Conservation (phyloP, 345 rosid species). For the Triadica sebifera region DNA sequence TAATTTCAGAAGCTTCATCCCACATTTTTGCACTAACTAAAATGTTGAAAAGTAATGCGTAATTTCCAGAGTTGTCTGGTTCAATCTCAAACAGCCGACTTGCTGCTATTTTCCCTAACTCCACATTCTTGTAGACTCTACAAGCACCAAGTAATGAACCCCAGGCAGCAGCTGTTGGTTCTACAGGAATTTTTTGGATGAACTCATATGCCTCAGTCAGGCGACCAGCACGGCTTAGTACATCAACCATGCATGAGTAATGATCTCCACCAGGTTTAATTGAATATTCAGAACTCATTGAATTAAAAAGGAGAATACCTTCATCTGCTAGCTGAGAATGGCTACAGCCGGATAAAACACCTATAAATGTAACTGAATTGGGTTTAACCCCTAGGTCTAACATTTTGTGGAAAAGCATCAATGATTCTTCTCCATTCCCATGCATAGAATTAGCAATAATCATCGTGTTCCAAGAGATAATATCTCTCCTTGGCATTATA, state of each 20-base stretch:
- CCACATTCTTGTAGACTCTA: conserved; percentile 38
- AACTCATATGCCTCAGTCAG: conserved; percentile 43
- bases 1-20: conserved; percentile 38
- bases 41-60: conserved; percentile 36
- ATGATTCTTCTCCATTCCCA: conserved; percentile 38
- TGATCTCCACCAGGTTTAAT: conserved; percentile 39
- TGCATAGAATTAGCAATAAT: conserved; percentile 39
- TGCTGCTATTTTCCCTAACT: conserved; percentile 36
- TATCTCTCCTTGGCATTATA: conserved; percentile 29
- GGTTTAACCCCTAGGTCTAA: conserved; percentile 26
- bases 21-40: conserved; percentile 35
- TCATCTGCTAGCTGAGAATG: conserved; percentile 44
- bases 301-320: conserved; percentile 37
- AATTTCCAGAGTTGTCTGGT: conserved; percentile 33
- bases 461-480: conserved; percentile 48
- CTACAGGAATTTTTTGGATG: conserved; percentile 39
- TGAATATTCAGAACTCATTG: conserved; percentile 30
- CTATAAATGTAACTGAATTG: conserved; percentile 40
- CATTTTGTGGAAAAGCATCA: conserved; percentile 31
- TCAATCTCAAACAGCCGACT: conserved; percentile 24
- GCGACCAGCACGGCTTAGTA: conserved; percentile 42
- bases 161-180: conserved; percentile 36
- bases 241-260: conserved; percentile 44
- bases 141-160: conserved; percentile 49
- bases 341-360: conserved; percentile 43